Evolutionary conservation across 768 basidiomycete species (phyloP).

Genomic region (Tulasnella calospora): DNA sequence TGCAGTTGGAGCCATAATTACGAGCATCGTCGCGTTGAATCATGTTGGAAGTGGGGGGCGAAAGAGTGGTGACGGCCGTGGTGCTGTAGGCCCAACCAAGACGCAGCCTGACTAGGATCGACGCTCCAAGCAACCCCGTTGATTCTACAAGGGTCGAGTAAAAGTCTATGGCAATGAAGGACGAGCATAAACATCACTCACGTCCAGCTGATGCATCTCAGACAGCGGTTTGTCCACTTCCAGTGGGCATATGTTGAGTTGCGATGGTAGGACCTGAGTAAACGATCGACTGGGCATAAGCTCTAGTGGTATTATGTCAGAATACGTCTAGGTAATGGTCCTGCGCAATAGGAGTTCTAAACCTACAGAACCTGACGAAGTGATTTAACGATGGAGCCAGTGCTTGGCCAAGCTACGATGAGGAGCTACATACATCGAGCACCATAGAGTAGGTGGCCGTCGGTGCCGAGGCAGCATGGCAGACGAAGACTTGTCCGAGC

Average conservation of each 20-base stretch:
- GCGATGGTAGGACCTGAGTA: constrained; percentile 51
- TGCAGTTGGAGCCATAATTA: background rate
- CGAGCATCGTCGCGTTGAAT: constrained; percentile 15
- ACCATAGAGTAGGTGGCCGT: background rate
- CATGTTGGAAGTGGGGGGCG: constrained; percentile 40
- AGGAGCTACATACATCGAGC: constrained; percentile 39
- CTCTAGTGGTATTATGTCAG: constrained; percentile 38
- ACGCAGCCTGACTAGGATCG: background rate
- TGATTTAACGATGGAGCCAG: constrained; percentile 46
- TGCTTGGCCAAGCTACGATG: constrained; percentile 58
- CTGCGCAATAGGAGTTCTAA: constrained; percentile 43
- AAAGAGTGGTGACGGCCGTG: constrained; percentile 43
- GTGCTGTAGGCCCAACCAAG: constrained; percentile 41
- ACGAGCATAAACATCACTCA: constrained; percentile 4
- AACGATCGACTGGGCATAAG: constrained; percentile 47
- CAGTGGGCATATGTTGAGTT: constrained; percentile 55
- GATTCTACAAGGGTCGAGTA: background rate
- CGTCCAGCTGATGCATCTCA: constrained; percentile 49
- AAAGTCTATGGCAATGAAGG: background rate
- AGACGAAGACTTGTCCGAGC: no score
- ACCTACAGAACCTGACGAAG: constrained; percentile 44
- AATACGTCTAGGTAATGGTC: background rate
- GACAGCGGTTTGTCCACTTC: constrained; percentile 65
- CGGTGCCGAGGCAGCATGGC: no score
- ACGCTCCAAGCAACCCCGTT: background rate